Conservation (phyloP, 1,139 yeast species). For the Hansenula sp. region DNA sequence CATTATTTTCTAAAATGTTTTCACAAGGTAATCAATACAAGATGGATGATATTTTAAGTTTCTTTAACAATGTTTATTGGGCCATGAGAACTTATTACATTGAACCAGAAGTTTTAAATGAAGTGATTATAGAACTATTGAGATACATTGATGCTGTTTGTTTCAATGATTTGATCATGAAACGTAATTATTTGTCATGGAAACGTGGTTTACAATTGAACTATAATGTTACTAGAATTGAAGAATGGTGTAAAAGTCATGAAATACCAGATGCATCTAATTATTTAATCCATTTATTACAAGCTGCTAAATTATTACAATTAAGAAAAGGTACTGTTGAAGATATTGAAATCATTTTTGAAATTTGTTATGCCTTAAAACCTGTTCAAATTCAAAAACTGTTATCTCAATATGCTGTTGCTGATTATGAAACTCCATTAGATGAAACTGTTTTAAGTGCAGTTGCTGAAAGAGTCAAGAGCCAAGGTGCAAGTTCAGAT, state of each 20-base stretch:
- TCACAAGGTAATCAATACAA: conserved; percentile 69
- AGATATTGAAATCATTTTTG: conserved; percentile 90
- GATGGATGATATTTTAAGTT: conserved; percentile 92
- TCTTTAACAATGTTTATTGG: conserved; percentile 89
- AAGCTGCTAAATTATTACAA: conserved; percentile 91
- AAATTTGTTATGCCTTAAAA: conserved; percentile 89
- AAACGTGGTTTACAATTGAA: conserved; percentile 96
- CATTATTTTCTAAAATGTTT: conserved; percentile 82
- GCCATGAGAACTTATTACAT: conserved; percentile 90
- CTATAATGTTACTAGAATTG: conserved; percentile 92
- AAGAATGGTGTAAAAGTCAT: conserved; percentile 98
- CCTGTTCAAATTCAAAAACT: conserved; percentile 93
- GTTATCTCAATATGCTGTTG: conserved; percentile 83
- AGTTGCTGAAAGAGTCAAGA: conserved; percentile 81
- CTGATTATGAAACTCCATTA: conserved; percentile 94
- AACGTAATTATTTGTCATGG: conserved; percentile 94
- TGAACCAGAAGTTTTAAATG: conserved; percentile 80
- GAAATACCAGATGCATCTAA: conserved; percentile 89
- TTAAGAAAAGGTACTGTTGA: conserved; percentile 85
- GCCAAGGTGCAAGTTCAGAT: conserved; percentile 50
- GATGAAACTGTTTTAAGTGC: conserved; percentile 78
- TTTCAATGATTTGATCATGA: conserved; percentile 93
- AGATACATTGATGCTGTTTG: conserved; percentile 90
- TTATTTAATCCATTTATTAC: conserved; percentile 82
- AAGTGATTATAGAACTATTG: conserved; percentile 79